Percentiles rank a stretch among this genome's conserved stretches.
phyloP scores from a whole-genome alignment of 75 land plant species.

The Sequoiadendron giganteum region DNA sequence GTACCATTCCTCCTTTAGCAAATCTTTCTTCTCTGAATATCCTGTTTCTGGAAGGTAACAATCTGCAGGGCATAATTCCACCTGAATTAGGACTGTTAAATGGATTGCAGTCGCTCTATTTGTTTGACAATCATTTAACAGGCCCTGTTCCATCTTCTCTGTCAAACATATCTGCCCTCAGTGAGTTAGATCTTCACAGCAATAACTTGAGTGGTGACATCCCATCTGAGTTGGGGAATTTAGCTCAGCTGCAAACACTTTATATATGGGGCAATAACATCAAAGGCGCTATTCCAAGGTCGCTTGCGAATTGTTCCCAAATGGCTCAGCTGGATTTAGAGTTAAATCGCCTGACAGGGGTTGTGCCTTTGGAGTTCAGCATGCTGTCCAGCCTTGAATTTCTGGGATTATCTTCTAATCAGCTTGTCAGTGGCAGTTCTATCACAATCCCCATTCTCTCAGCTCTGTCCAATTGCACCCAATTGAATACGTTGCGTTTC shows the following conservation, averaged over 20 bases:
- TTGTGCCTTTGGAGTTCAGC: slow-evolving; percentile 18
- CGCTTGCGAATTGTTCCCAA: slow-evolving; percentile 17
- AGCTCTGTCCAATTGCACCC: slow-evolving; percentile 9
- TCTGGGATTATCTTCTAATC: neutral
- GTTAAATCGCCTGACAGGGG: slow-evolving; percentile 27
- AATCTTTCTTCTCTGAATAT: slow-evolving; percentile 20
- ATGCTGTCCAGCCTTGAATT: neutral
- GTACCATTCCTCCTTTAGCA: slow-evolving; percentile 36
- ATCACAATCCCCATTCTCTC: neutral
- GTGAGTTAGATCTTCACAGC: neutral
- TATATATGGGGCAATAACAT: neutral
- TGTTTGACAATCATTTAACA: neutral
- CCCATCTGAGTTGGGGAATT: slow-evolving; percentile 10
- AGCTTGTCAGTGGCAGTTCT: neutral
- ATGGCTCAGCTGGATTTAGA: slow-evolving; percentile 9
- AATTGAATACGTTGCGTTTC: neutral
- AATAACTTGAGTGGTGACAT: slow-evolving; percentile 16
- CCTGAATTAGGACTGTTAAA: slow-evolving; percentile 10
- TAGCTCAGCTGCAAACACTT: neutral
- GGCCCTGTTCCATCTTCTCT: slow-evolving; percentile 25
- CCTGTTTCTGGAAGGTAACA: slow-evolving; percentile 28
- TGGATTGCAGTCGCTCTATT: neutral
- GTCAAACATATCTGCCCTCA: slow-evolving; percentile 9
- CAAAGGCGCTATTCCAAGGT: slow-evolving; percentile 11
- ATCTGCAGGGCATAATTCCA: slow-evolving; percentile 35